Percentiles rank a stretch among this genome's conserved stretches.
phyloP scores from a whole-genome alignment of 2,329 filamentous ascomycete genomes.

The Dichotomopilus funicola region DNA sequence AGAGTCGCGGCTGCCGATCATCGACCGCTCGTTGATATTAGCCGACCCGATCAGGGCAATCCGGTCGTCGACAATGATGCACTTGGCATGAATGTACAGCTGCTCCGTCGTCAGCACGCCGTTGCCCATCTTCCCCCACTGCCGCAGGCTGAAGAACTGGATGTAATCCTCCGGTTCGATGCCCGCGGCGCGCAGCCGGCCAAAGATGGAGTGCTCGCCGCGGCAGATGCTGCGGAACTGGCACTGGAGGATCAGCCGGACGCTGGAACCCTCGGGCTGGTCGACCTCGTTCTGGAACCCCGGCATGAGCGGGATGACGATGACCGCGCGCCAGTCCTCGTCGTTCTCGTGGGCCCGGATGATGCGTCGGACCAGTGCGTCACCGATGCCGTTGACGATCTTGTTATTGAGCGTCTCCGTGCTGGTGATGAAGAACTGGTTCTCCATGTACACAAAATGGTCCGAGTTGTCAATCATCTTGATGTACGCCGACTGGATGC shows the following conservation, averaged over 20 bases:
- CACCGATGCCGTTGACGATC: constrained; percentile 89
- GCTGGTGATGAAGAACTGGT: constrained; percentile 96
- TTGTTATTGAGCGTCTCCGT: constrained; percentile 80
- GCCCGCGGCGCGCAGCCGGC: constrained; percentile 66
- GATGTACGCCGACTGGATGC: constrained; percentile 91
- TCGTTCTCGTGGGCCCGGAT: constrained; percentile 74
- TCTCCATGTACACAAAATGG: constrained; percentile 97
- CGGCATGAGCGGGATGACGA: constrained; percentile 93
- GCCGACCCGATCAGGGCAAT: constrained; percentile 92
- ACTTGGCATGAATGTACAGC: constrained; percentile 96
- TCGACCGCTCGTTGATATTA: constrained; percentile 96
- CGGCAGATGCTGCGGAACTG: constrained; percentile 95
- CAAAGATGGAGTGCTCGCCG: constrained; percentile 87
- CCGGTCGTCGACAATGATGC: constrained; percentile 91
- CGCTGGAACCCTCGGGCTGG: constrained; percentile 86
- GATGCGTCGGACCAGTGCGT: constrained; percentile 88
- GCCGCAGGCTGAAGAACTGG: constrained; percentile 83
- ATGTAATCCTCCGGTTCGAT: constrained; percentile 96
- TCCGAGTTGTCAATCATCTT: constrained; percentile 93
- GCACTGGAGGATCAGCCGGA: constrained; percentile 92
- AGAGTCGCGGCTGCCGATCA: constrained; percentile 87
- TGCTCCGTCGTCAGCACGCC: constrained; percentile 88
- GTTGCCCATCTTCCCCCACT: constrained; percentile 84
- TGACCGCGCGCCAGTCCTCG: constrained; percentile 84
- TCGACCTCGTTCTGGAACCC: constrained; percentile 97